Evolutionary conservation across 176 grass and related monocot species (phyloP).

Genomic region (Eremochloa ophiuroides): DNA sequence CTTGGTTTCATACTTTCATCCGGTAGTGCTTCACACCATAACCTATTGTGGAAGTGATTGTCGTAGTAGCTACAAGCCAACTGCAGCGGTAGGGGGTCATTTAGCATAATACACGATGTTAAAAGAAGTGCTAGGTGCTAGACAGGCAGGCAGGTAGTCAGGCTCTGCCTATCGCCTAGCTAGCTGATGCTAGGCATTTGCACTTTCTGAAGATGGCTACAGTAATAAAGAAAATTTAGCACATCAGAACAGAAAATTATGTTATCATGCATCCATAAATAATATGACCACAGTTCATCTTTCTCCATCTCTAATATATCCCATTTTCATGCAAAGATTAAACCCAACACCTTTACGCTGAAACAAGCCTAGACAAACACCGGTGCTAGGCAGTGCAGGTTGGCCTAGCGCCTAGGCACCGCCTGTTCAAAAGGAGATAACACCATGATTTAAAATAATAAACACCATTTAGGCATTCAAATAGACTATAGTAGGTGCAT

Average conservation of each 20-base stretch:
- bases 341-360: background rate
- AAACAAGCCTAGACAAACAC: background rate
- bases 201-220: background rate
- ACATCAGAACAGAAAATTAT: background rate
- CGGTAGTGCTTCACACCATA: slow-evolving; percentile 69
- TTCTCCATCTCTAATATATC: background rate
- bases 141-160: too few species aligned
- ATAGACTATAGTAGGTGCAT: background rate
- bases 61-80: slow-evolving; percentile 85
- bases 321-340: background rate
- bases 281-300: background rate
- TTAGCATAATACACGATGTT: slow-evolving; percentile 8
- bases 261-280: background rate
- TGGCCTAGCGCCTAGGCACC: background rate
- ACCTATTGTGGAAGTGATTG: slow-evolving; percentile 55
- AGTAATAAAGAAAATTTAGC: background rate
- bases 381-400: background rate
- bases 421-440: background rate
- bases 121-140: background rate
- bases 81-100: slow-evolving; percentile 43
- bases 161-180: too few species aligned
- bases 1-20: slow-evolving; percentile 39
- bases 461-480: background rate
- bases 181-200: background rate
- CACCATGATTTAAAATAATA: slow-evolving; percentile 11